Base-by-base conservation (phyloP, 371 early-diverging fungal species). In the Gilbertella persicaria region DNA sequence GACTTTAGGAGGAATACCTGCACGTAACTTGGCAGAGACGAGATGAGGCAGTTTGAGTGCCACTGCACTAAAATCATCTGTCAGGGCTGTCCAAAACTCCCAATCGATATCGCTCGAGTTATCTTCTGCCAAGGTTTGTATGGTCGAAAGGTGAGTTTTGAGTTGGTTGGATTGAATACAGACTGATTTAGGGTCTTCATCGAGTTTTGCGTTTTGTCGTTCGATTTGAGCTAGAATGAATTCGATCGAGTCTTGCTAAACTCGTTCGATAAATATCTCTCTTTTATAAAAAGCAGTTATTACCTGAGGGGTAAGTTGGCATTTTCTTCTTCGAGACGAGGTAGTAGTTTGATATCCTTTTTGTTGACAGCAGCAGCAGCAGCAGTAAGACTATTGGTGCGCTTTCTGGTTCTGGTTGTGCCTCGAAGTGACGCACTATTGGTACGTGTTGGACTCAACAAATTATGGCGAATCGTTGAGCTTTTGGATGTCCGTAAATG, bases 41-140 rank as follows among this genome's bases (percentile, higher is more conserved):
- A 85, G 62, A 52, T 87, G 85, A 12, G 88, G 85, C 26, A 84
- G 42, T 47, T 80, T 82, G 20, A 76, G 53, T 0, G 85, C 84
- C 0, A 83, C 83, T 6, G 69, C 66, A 40, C 71, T 85, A 73
- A 91, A 96, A 67, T 93, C 91, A 62, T 89, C 86, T 44, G 91
- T 89, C 50, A 95, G 72, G 33, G 83, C 85, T 23, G 92, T 88
- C 98, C 98, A 97, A 52, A 97, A 97, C 45, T 94, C 96, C 91
- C 91, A 92, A 65, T 92, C 91, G 21, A 75, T 78, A 16, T 35
- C 44, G 20, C 44, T 37, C 7, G 8, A 3, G 14, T 50, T 54
- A 29, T 73, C 74, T n/a, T 67, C 67, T 2, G 78, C 64, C 17
- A 80, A 67, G 12, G 62, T 63, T 30, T 79, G 80, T 5, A 79